Conservation (phyloP, 352 stramenopile genomes). For the Pythium phragmitis region DNA sequence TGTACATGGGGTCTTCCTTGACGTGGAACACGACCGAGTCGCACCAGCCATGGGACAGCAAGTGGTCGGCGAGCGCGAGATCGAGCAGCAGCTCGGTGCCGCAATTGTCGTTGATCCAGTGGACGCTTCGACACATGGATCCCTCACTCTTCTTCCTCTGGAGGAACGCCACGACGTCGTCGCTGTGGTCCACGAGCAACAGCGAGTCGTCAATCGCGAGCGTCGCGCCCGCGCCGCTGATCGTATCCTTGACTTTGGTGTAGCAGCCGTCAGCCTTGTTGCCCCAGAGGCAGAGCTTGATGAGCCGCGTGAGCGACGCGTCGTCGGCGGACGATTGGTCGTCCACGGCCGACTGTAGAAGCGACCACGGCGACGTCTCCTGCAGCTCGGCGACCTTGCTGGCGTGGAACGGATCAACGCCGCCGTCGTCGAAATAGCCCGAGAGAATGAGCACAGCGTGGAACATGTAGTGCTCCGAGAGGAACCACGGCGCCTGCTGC, state of each 20-base stretch:
- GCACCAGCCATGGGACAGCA: conserved; percentile 52
- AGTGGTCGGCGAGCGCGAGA: conserved; percentile 59
- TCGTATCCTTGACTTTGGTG: conserved; percentile 69
- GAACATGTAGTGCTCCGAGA: conserved; percentile 77
- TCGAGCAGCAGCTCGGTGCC: conserved; percentile 72
- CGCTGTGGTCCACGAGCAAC: conserved; percentile 56
- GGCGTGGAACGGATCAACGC: conserved; percentile 65
- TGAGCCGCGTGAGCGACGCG: conserved; percentile 44
- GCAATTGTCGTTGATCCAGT: conserved; percentile 84
- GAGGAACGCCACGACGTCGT: conserved; percentile 47
- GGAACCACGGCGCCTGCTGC: conserved; percentile 75
- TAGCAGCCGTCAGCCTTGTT: conserved; percentile 81
- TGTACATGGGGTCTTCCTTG: conserved; percentile 75
- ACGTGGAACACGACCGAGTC: conserved; percentile 65
- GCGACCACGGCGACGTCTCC: conserved; percentile 48
- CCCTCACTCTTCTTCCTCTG: conserved; percentile 10
- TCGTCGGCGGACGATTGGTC: conserved; percentile 30
- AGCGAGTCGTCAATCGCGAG: conserved; percentile 59
- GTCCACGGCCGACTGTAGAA: conserved; percentile 56
- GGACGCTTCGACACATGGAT: conserved; percentile 16
- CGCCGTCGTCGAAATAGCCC: conserved; percentile 55
- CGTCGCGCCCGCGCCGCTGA: conserved; percentile 50
- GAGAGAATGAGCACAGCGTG: conserved; percentile 61
- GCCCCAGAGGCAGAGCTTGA: conserved; percentile 76
- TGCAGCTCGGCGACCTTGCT: conserved; percentile 60